Evolutionary conservation across 1,284 basidiomycete species (phyloP), one percentile per base, ranked within the genome.

Genomic region (Cryptococcus deneoformans): DNA sequence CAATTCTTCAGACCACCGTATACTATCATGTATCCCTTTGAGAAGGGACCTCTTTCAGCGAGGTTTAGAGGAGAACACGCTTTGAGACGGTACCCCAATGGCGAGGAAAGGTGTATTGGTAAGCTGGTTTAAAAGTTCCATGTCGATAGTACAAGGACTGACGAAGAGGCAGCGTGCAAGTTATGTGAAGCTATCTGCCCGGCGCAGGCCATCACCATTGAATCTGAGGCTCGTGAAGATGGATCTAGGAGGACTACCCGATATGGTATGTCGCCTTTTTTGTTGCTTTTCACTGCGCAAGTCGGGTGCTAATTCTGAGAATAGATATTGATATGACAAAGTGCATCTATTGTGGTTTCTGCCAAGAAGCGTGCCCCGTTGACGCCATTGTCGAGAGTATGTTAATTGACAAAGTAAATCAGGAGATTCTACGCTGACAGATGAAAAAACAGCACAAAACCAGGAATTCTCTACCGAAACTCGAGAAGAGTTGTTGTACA

Each of bases 11-110:
- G 71, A 57, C 91, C 91, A 47, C 95, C 95, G 38, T 99, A 98
- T 80, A 99, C 95, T 46, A 99, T 99, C 82, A 96, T 82, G 82
- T 83, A 81, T 65, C 73, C 73, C 34, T 97, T 94, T 72, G 96
- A 99, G 81, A 99, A 99, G 80, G 96, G 96, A 20, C 96, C 96
- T 43, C 80, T 99, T 56, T 96, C 92, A 44, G 94, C 96, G 46
- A 90, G 96, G 63, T 99, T 99, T 85, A 87, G 96, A 76, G 96
- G 96, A 58, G 96, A 99, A 80, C 96, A 99, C 79, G 96, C 96
- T n/a, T 81, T 99, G 64, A 86, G 96, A 60, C 84, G 96, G 72
- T 99, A 99, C 80, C 93, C 96, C 16, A 95, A 90, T 63, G 96
- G 96, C 42, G 96, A 99, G 82, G 96, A 99, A 79, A 86, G 96